phyloP scores from a whole-genome alignment of 331 rosid species.

The Quercus tomentella region DNA sequence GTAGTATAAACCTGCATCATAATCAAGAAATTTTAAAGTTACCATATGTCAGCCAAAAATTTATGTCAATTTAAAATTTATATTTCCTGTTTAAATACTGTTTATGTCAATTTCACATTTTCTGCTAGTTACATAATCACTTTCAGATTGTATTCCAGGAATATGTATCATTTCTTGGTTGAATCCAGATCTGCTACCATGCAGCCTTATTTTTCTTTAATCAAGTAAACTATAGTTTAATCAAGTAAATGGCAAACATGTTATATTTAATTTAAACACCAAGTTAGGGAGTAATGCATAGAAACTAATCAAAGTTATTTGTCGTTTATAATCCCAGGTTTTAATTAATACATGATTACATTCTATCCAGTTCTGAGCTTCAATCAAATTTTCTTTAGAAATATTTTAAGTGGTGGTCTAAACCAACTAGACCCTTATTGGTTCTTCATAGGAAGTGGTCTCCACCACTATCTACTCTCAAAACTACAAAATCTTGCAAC shows the following conservation, averaged over 20 bases:
- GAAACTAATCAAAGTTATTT: slow-evolving; percentile 34
- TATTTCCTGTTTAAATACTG: neutral
- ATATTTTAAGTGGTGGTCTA: too few species aligned
- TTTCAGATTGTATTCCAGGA: neutral
- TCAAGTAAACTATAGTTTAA: neutral
- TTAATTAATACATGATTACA: slow-evolving; percentile 25
- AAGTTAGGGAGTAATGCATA: slow-evolving; percentile 56
- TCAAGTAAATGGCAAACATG: slow-evolving; percentile 3
- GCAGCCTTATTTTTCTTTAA: neutral
- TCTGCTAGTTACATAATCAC: neutral
- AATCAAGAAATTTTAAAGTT: neutral
- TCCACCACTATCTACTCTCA: too few species aligned
- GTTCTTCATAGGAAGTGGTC: too few species aligned
- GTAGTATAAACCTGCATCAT: too few species aligned
- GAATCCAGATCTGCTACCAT: neutral
- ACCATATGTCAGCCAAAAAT: neutral
- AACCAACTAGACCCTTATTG: too few species aligned
- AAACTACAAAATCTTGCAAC: too few species aligned
- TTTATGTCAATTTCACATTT: neutral
- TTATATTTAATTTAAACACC: slow-evolving; percentile 31
- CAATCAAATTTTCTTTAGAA: too few species aligned
- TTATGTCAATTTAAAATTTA: neutral
- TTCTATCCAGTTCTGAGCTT: neutral
- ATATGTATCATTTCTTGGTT: neutral
- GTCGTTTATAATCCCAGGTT: slow-evolving; percentile 37